phyloP scores from a whole-genome alignment of 352 stramenopile genomes.

The Phytophthora meadii region DNA sequence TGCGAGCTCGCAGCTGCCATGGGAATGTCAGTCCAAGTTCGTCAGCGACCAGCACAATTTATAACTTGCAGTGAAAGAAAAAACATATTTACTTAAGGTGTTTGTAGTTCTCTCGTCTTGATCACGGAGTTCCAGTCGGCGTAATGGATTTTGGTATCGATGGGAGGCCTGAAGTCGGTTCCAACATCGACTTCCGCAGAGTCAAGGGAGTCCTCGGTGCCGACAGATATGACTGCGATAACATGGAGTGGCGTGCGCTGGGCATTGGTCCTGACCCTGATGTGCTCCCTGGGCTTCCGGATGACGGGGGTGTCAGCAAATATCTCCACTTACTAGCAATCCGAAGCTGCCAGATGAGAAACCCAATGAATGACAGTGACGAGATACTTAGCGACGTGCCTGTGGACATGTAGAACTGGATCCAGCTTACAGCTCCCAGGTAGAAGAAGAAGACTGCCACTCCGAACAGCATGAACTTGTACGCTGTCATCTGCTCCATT shows the following conservation, averaged over 20 bases:
- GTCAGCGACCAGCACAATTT: neutral
- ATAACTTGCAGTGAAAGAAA: conserved; percentile 15
- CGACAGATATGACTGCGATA: conserved; percentile 33
- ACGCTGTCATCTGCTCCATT: conserved; percentile 70
- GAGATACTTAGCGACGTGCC: conserved; percentile 54
- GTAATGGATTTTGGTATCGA: conserved; percentile 21
- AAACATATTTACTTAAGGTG: conserved; percentile 15
- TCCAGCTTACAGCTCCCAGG: conserved; percentile 63
- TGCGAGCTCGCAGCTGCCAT: neutral
- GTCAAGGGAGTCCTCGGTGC: conserved; percentile 20
- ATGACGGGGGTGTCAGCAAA: conserved; percentile 57
- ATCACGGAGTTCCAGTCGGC: conserved; percentile 10
- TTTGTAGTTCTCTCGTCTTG: neutral
- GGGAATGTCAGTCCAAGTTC: neutral
- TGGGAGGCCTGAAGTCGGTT: conserved; percentile 2
- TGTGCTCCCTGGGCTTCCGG: conserved; percentile 6
- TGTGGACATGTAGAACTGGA: conserved; percentile 69
- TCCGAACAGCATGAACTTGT: conserved; percentile 76
- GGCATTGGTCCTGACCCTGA: conserved; percentile 12
- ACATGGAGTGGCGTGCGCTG: conserved; percentile 4
- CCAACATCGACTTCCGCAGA: conserved; percentile 35
- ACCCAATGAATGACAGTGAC: conserved; percentile 50
- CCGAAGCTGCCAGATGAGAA: conserved; percentile 72
- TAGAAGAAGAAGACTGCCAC: conserved; percentile 81
- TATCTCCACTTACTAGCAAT: conserved; percentile 83